Conservation (phyloP, 306 rosid species). For the Fagus sylvatica region DNA sequence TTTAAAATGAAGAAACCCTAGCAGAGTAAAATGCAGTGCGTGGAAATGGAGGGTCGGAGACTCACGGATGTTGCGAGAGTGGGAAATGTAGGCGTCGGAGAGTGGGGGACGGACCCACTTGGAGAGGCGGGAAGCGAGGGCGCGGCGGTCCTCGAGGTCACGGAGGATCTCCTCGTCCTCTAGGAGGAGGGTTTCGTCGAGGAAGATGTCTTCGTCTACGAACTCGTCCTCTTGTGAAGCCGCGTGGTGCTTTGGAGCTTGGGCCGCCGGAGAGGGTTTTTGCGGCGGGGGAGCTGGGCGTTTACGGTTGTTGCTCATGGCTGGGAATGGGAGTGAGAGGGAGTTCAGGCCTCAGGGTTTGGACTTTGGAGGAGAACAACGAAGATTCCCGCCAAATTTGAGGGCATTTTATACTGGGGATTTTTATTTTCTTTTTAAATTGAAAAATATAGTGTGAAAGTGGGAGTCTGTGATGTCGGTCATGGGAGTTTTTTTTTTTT, state of each 20-base stretch:
- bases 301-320: slow-evolving; percentile 55
- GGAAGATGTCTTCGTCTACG: slow-evolving; percentile 85
- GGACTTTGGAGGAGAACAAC: background rate
- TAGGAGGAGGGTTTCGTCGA: slow-evolving; percentile 65
- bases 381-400: slow-evolving; percentile 62
- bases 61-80: slow-evolving; percentile 65
- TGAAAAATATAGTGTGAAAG: background rate
- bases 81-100: slow-evolving; percentile 49
- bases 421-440: background rate
- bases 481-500: too few species aligned
- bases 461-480: too few species aligned
- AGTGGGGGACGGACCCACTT: slow-evolving; percentile 86
- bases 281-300: slow-evolving; percentile 49
- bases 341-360: background rate
- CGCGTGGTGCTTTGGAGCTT: slow-evolving; percentile 51
- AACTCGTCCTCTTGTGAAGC: slow-evolving; percentile 73
- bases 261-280: slow-evolving; percentile 46
- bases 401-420: background rate
- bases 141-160: slow-evolving; percentile 74
- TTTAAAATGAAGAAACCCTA: slow-evolving; percentile 43
- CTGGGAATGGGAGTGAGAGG: slow-evolving; percentile 5
- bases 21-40: background rate
- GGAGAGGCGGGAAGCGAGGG: slow-evolving; percentile 61
- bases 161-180: slow-evolving; percentile 86
- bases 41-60: background rate